A percentile compares a stretch with the other conserved stretches of the same genome.
Evolutionary conservation across 176 grass and related monocot species (phyloP).

Genomic region (Phoenix roebelenii): DNA sequence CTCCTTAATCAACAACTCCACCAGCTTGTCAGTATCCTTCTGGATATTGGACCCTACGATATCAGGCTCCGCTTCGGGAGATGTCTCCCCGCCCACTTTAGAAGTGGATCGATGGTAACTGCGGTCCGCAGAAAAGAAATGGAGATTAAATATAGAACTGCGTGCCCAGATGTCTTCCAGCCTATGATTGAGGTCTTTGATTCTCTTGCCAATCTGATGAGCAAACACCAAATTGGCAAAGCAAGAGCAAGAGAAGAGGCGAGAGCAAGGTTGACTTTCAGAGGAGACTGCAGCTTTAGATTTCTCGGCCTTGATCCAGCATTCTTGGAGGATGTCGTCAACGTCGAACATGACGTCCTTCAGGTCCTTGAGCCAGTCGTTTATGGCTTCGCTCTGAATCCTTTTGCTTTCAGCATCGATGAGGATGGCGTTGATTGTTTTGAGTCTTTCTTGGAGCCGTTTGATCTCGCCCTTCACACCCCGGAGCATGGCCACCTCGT

Average conservation of each 20-base stretch:
- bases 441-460: conserved; percentile 9
- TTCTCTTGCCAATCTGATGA: no score
- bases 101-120: no score
- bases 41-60: conserved; percentile 9
- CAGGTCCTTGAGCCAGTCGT: conserved; percentile 26
- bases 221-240: no score
- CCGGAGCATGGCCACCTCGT: conserved; percentile 23
- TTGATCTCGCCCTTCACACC: conserved; percentile 25
- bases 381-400: conserved; percentile 2
- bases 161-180: no score
- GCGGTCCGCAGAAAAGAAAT: no score
- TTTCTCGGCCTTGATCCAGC: conserved; percentile 16
- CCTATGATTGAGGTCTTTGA: no score
- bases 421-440: conserved; percentile 5
- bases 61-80: no score
- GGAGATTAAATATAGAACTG: no score
- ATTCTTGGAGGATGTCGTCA: conserved; percentile 25
- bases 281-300: not conserved
- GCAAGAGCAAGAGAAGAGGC: not conserved
- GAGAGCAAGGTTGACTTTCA: no score
- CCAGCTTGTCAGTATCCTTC: conserved; percentile 9
- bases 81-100: no score
- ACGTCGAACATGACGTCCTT: conserved; percentile 36
- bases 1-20: conserved; percentile 25
- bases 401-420: conserved; percentile 29